phyloP scores from a whole-genome alignment of 768 basidiomycete genomes.

The Hemileccinum rubropunctum region DNA sequence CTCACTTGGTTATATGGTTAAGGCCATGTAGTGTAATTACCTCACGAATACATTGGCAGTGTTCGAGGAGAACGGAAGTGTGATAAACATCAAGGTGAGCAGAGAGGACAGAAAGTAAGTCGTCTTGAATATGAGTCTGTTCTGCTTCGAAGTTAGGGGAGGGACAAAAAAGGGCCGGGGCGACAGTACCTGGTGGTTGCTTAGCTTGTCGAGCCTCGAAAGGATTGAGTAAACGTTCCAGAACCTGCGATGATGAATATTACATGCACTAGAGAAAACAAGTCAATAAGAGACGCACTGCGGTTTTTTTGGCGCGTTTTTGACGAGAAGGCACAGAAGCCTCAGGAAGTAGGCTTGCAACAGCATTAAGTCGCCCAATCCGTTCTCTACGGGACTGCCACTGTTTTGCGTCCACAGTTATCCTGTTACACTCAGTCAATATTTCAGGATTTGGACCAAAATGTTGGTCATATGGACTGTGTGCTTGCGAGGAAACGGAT shows the following conservation, averaged over 20 bases:
- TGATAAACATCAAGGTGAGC: constrained; percentile 77
- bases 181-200: constrained; percentile 46
- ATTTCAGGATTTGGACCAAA: constrained; percentile 61
- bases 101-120: constrained; percentile 62
- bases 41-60: constrained; percentile 62
- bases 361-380: constrained; percentile 51
- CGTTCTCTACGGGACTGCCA: constrained; percentile 56
- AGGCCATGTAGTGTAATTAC: constrained; percentile 75
- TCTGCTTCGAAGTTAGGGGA: constrained; percentile 33
- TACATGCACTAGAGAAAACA: background rate
- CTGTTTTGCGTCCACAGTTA: constrained; percentile 48
- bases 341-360: constrained; percentile 46
- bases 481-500: constrained; percentile 6
- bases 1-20: constrained; percentile 87
- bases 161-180: background rate
- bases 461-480: constrained; percentile 66
- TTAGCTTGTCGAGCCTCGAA: constrained; percentile 55
- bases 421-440: constrained; percentile 48
- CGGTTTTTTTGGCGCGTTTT: constrained; percentile 22
- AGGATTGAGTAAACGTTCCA: constrained; percentile 53
- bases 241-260: constrained; percentile 39
- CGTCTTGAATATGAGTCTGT: constrained; percentile 56
- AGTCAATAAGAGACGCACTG: constrained; percentile 16
- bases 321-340: constrained; percentile 32
- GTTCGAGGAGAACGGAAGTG: constrained; percentile 61